Evolutionary conservation across 345 rosid genomes (phyloP).

Genomic region (Aquilaria yunnanensis): DNA sequence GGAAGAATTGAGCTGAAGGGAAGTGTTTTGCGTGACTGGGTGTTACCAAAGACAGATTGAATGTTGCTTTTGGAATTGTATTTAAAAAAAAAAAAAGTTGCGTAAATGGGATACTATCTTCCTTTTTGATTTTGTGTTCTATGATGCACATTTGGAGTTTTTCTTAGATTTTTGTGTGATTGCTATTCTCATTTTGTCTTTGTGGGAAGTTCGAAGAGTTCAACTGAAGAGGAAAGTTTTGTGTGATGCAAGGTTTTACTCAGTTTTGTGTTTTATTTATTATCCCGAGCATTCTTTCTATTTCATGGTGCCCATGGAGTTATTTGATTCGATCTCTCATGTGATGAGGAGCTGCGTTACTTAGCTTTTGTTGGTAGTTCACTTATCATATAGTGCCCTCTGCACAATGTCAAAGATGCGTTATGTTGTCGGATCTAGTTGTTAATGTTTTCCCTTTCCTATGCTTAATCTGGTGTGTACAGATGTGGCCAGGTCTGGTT

Average conservation of each 20-base stretch:
- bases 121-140: not conserved
- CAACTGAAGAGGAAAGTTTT: no score
- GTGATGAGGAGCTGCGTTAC: not conserved
- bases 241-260: no score
- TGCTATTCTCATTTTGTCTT: not conserved
- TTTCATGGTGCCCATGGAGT: no score
- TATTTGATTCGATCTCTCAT: no score
- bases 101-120: not conserved
- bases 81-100: not conserved
- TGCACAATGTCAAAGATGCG: not conserved
- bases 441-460: not conserved
- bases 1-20: no score
- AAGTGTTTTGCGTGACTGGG: no score
- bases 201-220: no score
- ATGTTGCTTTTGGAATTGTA: no score
- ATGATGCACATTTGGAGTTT: not conserved
- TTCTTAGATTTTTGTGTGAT: not conserved
- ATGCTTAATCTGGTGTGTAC: conserved; percentile 11
- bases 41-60: no score
- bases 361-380: not conserved
- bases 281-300: no score
- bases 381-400: not conserved
- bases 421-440: no score
- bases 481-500: conserved; percentile 96
- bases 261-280: no score